Base-by-base conservation (phyloP, 805 yeast species). In the Candida taoyuanica region DNA sequence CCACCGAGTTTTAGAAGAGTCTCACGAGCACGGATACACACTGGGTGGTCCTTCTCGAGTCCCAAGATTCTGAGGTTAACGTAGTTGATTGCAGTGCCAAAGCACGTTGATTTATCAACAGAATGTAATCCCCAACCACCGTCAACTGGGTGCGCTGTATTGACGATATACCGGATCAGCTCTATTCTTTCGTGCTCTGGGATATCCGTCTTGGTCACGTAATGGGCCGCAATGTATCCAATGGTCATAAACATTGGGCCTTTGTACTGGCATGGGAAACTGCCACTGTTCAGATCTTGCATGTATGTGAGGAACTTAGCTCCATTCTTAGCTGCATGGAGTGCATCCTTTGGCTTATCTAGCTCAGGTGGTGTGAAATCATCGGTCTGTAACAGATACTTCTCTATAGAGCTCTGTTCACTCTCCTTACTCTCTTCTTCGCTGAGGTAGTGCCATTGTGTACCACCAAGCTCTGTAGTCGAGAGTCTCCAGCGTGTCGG, bases 51-150 rank as follows among this genome's bases (percentile, higher is more conserved):
- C 2, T 75, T 67, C 1, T 75, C 62, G 49, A 93, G 55, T 0
- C 99, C 98, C 34, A 91, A 63, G 12, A 93, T 60, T 45, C 99
- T 71, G 43, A 93, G 66, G n/a, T 67, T 65, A 7, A 91, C 81
- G 59, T 93, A 93, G 60, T 88, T 89, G 49, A 93, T 72, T 0
- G 85, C 70, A 2, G 99, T 93, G 5, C 99, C 98, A 59, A 89
- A 89, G 49, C 93, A 93, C 0, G 99, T 93, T 7, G 93, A 80
- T 58, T 91, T 93, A 58, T 93, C 99, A 36, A 77, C 79, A 5
- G 88, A 76, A 58, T 93, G 97, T 27, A 93, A 68, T 0, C 99
- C 99, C 99, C 99, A 93, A 2, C 98, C 99, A n/a, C 99, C 99
- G 60, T 93, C 98, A 1, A 89, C 96, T 0, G 97, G 97, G 58